phyloP scores from a whole-genome alignment of 805 yeast genomes.

The Komagataella mondaviorum region DNA sequence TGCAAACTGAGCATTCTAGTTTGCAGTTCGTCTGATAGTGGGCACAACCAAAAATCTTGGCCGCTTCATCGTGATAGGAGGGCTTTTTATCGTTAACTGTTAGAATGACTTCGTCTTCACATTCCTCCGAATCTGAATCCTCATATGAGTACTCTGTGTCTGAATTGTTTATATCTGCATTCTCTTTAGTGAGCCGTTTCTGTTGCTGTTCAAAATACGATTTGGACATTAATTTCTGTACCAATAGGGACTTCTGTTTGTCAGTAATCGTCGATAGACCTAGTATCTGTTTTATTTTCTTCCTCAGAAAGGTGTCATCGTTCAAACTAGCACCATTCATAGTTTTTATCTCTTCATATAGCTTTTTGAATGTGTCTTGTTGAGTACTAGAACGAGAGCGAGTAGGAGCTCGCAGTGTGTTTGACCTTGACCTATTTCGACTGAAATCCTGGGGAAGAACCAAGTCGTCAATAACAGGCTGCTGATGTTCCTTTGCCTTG shows the following conservation, averaged over 20 bases:
- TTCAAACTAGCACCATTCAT: conserved; percentile 6
- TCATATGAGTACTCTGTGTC: not conserved
- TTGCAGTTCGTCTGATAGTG: conserved; percentile 82
- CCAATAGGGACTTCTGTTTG: conserved; percentile 30
- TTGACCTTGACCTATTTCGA: not conserved
- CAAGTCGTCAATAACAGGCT: conserved; percentile 22
- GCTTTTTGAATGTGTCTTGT: conserved; percentile 1
- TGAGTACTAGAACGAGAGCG: not conserved
- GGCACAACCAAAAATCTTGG: conserved; percentile 52
- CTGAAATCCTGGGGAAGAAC: conserved; percentile 17
- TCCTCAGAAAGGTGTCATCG: conserved; percentile 25
- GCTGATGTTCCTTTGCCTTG: conserved; percentile 20
- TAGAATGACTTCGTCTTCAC: conserved; percentile 28
- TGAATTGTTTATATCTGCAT: not conserved
- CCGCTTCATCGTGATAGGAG: conserved; percentile 29
- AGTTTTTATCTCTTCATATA: conserved; percentile 1
- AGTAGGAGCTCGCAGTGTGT: not conserved
- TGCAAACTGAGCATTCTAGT: conserved; percentile 65
- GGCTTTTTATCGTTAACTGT: conserved; percentile 33
- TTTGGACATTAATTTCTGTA: conserved; percentile 58
- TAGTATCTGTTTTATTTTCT: conserved; percentile 34
- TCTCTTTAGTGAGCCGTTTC: not conserved
- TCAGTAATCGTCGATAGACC: conserved; percentile 22
- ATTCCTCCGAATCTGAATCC: conserved; percentile 3
- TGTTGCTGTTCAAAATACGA: conserved; percentile 35